Conservation (phyloP, 345 rosid genomes). For the Schrenkiella parvula region DNA sequence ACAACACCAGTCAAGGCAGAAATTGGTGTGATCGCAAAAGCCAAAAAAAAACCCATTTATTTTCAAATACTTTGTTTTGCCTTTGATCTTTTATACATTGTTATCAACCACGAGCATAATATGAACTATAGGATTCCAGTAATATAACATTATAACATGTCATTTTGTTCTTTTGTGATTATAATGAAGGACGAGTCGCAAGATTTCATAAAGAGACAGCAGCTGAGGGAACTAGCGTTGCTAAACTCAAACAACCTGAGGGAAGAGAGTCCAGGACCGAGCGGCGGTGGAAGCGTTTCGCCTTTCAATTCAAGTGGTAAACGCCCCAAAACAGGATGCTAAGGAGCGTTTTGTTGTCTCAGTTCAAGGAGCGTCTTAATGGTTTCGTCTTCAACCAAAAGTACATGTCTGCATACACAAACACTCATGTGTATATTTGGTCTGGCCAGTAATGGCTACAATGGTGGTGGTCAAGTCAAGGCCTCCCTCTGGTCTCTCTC, state of each 20-base stretch:
- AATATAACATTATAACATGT: neutral
- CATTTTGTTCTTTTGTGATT: neutral
- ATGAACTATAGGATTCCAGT: neutral
- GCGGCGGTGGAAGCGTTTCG: conserved; percentile 62
- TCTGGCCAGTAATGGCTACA: conserved; percentile 23
- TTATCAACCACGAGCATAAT: neutral
- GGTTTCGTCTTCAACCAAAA: conserved; percentile 20
- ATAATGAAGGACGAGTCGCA: conserved; percentile 83
- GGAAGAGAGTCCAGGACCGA: conserved; percentile 99
- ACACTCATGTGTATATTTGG: conserved; percentile 24
- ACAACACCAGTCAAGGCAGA: conserved; percentile 14
- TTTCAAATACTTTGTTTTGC: neutral
- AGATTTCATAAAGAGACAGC: conserved; percentile 95
- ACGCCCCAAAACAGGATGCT: conserved; percentile 96
- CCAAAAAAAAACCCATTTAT: conserved; percentile 15
- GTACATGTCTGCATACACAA: conserved; percentile 29
- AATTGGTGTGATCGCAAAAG: conserved; percentile 2
- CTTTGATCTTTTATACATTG: conserved; percentile 6
- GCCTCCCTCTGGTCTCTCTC: conserved; percentile 29
- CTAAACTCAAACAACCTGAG: conserved; percentile 86
- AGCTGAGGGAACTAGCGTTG: conserved; percentile 89
- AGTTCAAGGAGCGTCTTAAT: neutral
- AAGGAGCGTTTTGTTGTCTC: conserved; percentile 17
- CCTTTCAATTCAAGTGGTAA: conserved; percentile 98
- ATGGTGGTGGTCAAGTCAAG: conserved; percentile 26